Conservation (phyloP, 306 rosid species). For the Pyrus betulifolia region DNA sequence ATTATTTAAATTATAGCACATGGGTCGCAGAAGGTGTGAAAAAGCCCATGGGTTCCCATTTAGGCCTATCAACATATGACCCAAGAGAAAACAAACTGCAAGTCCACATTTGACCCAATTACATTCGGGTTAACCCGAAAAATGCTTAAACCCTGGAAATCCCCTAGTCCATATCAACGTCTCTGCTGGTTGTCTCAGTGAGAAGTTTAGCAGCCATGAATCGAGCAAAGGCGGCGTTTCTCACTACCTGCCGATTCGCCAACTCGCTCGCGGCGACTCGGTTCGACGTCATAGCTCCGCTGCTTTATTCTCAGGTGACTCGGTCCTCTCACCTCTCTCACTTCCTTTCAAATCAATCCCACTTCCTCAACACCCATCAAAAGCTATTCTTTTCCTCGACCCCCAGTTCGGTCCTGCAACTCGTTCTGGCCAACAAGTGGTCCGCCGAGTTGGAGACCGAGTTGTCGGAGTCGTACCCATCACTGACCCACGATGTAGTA, state of each 20-base stretch:
- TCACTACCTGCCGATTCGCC: constrained; percentile 34
- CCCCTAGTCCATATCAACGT: not conserved
- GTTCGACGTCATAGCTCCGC: constrained; percentile 24
- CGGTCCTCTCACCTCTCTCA: constrained; percentile 25
- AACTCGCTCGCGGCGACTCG: constrained; percentile 36
- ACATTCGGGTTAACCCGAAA: not conserved
- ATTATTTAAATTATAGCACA: no score
- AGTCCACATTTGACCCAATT: not conserved
- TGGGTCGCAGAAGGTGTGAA: not conserved
- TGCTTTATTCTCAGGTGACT: constrained; percentile 39
- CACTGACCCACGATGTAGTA: constrained; percentile 57
- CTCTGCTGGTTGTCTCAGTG: not conserved
- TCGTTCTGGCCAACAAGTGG: constrained; percentile 55
- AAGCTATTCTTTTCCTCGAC: constrained; percentile 46
- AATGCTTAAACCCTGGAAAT: constrained; percentile 19
- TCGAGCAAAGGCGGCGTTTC: constrained; percentile 33
- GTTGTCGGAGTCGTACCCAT: constrained; percentile 31
- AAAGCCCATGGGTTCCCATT: not conserved
- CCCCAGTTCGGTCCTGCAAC: constrained; percentile 49
- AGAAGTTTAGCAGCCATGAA: constrained; percentile 38
- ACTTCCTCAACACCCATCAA: constrained; percentile 24
- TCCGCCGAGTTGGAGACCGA: constrained; percentile 50
- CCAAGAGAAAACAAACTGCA: not conserved
- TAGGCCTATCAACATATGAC: not conserved
- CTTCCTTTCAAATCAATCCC: constrained; percentile 22